phyloP scores from a whole-genome alignment of 1,284 basidiomycete genomes.

The Heterobasidion annosum region DNA sequence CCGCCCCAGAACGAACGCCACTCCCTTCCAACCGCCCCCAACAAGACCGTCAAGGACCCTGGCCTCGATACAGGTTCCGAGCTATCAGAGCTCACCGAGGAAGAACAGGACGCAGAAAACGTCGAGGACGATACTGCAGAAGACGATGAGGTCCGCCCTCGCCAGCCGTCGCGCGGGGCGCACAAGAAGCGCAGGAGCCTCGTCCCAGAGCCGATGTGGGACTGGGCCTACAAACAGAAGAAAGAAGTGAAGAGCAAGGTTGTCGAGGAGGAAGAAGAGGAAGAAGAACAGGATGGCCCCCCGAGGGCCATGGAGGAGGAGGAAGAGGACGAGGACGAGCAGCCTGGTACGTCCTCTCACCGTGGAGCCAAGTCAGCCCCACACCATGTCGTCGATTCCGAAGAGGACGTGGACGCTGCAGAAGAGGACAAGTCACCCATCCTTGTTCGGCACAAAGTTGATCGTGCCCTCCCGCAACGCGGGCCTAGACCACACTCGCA shows the following conservation, averaged over 20 bases:
- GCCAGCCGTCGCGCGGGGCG: constrained; percentile 6
- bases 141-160: constrained; percentile 5
- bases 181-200: constrained; percentile 55
- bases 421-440: constrained; percentile 14
- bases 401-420: constrained; percentile 17
- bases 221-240: constrained; percentile 53
- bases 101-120: constrained; percentile 45
- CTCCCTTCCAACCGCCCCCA: not conserved
- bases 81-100: constrained; percentile 74
- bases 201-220: constrained; percentile 71
- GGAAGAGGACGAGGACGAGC: constrained; percentile 41
- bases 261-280: constrained; percentile 33
- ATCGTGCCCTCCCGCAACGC: constrained; percentile 13
- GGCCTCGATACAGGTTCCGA: constrained; percentile 23
- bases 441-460: constrained; percentile 12
- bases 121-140: constrained; percentile 18
- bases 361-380: constrained; percentile 11
- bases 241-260: constrained; percentile 16
- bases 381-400: constrained; percentile 16
- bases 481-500: constrained; percentile 10
- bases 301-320: constrained; percentile 58
- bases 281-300: constrained; percentile 45
- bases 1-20: constrained; percentile 15
- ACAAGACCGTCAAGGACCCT: not conserved
- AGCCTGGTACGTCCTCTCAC: constrained; percentile 10